Evolutionary conservation across 2,329 filamentous ascomycete species (phyloP), one percentile per base, ranked within the genome.

Genomic region (Pezicula radicicola): DNA sequence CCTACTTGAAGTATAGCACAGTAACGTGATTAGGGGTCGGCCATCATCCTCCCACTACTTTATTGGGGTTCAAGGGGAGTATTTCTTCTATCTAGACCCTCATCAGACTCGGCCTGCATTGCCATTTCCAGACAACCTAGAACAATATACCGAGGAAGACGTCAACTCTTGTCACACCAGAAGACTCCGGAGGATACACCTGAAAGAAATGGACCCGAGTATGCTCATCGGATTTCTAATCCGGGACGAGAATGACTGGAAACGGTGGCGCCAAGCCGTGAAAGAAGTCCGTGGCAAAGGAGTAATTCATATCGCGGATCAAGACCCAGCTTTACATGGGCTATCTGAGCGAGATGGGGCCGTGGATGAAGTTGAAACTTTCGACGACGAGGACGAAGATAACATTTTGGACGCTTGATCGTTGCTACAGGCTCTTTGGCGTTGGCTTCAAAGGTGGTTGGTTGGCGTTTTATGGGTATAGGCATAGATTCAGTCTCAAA

Each of bases 151-250:
- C 0, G 64, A 75, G 7, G 87, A 89, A 60, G 91, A 97, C 53
- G 68, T 96, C 15, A 81, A 87, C 50, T 88, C 88, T 1, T 97
- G 91, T 64, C 93, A 99, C 67, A 97, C 92, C 0, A 82, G 89
- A 47, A 85, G 93, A 45, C 73, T 99, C 16, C 84, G 93, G 36
- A 82, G 88, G 51, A 78, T 99, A 28, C 87, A 94, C 60, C 80
- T 99, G 46, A 84, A 85, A 53, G 92, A 97, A 65, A 94, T 99
- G 89, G 94, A 99, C 63, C 94, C 94, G 0, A 97, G 91, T 65
- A 99, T 99, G 94, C 74, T 99, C 40, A 89, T 99, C 58, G 93
- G 91, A 4, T 97, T 97, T 64, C 73, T 99, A 35, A 91, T 99
- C 55, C 81, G 79, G 39, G 83, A 89, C 52, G 85, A 93, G 61